Evolutionary conservation across 768 basidiomycete species (phyloP), one percentile per base, ranked within the genome.

Genomic region (Boletus rufocinnamomeus): DNA sequence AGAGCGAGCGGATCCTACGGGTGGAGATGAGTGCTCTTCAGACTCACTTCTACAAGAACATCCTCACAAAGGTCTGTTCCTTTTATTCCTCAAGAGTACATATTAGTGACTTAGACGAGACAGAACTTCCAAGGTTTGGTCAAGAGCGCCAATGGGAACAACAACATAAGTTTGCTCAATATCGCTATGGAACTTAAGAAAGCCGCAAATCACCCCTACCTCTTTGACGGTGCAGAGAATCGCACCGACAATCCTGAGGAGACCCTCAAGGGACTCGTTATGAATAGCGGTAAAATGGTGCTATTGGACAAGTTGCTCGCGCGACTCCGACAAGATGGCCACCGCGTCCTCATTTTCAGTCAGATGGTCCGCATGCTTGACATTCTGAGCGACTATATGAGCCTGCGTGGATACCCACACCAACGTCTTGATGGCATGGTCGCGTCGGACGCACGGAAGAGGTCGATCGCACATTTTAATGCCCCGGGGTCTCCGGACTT

Each of bases 111-210:
- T 28, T 58, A 4, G 59, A 23, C 8, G 57, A 27, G 25, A 49
- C 63, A 95, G 91, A 99, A 99, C 74, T 99, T 96, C 73, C 83
- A 88, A 66, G 97, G 89, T 21, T 80, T 99, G 46, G 83, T 92
- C 63, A 95, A 95, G 79, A 91, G 91, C 65, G 88, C 92, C 8
- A 87, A 90, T 66, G 93, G 88, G 50, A 89, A 90, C 70, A 86
- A 86, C 75, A 95, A 93, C 72, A 96, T 95, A 74, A 98, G 91
- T 71, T 76, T 99, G 70, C 84, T 99, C 71, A 99, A 99, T 71
- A 96, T 99, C 54, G 96, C 96, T 1, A 97, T 99, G 95, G 97
- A 98, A 72, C 80, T 98, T 50, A 98, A 98, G 81, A 98, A 99
- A 74, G 95, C 95, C 1, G 94, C 93, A 28, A 98, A 98, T 69